These are phyloP conservation scores for Solanum bukasovii DNA, from an alignment of 257 asterid genomes.

Conservation along the genomic window DNA sequence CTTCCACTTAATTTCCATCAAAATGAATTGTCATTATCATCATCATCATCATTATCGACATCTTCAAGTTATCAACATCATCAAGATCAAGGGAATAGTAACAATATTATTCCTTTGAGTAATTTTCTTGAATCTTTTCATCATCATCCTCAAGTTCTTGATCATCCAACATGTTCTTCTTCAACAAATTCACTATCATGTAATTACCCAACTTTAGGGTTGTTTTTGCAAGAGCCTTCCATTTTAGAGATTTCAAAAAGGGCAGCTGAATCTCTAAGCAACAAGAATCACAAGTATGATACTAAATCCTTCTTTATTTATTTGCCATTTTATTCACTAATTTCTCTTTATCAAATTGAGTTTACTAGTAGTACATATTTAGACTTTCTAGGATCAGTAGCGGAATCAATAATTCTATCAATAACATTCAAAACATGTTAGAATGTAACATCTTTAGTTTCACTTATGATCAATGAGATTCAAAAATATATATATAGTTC, in stretches of 20 bases:
- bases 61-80: neutral
- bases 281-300: neutral
- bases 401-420: neutral
- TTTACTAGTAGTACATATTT: neutral
- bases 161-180: constrained; percentile 5
- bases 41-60: neutral
- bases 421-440: neutral
- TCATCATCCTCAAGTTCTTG: neutral
- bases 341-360: neutral
- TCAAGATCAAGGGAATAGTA: constrained; percentile 8
- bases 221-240: constrained; percentile 41
- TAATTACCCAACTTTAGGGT: constrained; percentile 30
- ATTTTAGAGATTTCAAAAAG: constrained; percentile 12
- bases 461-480: neutral
- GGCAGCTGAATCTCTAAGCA: constrained; percentile 11
- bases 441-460: neutral
- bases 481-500: neutral
- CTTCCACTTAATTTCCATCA: neutral
- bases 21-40: neutral
- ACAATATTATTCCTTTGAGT: constrained; percentile 7
- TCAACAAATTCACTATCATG: neutral
- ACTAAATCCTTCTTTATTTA: neutral
- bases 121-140: constrained; percentile 25
- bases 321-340: neutral
- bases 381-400: neutral